A percentile compares a stretch with the other conserved stretches of the same genome.
Conservation (phyloP, 2,329 filamentous ascomycete species). For the Cryphonectria japonica region DNA sequence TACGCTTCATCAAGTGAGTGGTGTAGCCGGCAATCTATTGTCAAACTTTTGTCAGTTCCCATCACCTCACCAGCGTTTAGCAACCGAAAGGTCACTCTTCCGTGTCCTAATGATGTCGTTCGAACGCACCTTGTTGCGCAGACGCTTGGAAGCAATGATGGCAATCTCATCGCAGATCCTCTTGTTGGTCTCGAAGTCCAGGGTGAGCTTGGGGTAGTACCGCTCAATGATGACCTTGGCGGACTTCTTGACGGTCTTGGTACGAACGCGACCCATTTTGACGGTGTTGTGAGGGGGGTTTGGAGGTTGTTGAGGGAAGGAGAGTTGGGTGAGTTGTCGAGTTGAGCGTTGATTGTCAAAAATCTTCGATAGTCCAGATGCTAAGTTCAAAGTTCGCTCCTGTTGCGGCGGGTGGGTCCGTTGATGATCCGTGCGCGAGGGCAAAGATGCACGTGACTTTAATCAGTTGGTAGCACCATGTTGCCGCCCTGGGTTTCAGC, state of each 20-base stretch:
- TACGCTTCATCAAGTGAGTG: slow-evolving; percentile 99
- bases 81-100: background rate
- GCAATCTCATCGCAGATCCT: slow-evolving; percentile 99
- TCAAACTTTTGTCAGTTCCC: slow-evolving; percentile 18
- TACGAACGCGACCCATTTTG: slow-evolving; percentile 73
- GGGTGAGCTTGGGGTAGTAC: slow-evolving; percentile 95
- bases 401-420: background rate
- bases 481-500: background rate
- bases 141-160: slow-evolving; percentile 98
- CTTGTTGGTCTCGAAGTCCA: slow-evolving; percentile 99
- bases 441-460: slow-evolving; percentile 1
- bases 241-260: slow-evolving; percentile 73
- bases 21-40: slow-evolving; percentile 93
- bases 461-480: background rate
- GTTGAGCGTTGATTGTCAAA: slow-evolving; percentile 12
- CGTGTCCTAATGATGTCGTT: background rate
- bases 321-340: slow-evolving; percentile 14
- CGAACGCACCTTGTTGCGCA: slow-evolving; percentile 88
- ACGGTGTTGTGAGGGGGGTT: slow-evolving; percentile 47
- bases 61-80: background rate
- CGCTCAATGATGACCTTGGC: slow-evolving; percentile 99
- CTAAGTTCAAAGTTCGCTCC: background rate
- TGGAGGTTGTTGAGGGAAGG: slow-evolving; percentile 29
- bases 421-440: slow-evolving; percentile 9
- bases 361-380: background rate